Base-by-base conservation (phyloP, 2,329 filamentous ascomycete species). In the Diplocarpon rosae region DNA sequence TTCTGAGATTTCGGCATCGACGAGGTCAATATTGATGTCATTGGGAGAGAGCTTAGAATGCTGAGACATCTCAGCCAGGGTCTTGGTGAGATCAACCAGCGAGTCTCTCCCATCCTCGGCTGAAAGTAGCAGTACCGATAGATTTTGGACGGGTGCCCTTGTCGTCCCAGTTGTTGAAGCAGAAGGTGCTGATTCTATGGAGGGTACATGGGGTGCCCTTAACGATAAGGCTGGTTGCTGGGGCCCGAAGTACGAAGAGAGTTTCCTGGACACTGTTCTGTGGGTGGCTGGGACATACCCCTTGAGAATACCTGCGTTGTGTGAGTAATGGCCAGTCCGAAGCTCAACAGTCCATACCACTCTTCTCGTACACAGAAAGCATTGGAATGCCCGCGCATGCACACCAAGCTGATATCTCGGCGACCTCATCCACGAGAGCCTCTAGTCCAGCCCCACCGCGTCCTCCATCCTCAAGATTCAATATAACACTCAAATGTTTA, bases 61-160 rank as follows among this genome's bases (percentile, higher is more conserved):
- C 64, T 96, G 92, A 6, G 87, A 85, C 92, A 98, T 96, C 60
- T 95, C 86, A 5, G 90, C 78, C 16, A 98, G 72, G 1, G 93
- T 96, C 60, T 89, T 87, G 34, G 92, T 98, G 37, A 98, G 74
- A 63, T 98, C 92, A 33, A 98, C 89, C 51, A 98, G 77, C 3
- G 90, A 95, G 59, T 94, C 87, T 43, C 90, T 79, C 39, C 92
- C 90, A 57, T 98, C 92, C 45, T 90, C 83, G 31, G 80, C 78
- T 12, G 87, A 94, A 40, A 98, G 76, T 32, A 98, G 76, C 46
- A 95, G 76, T 14, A 96, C 70, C 65, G 45, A 81, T 61, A 54
- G 46, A 64, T 58, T 69, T 64, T 52, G 68, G 63, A 54, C 62
- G 53, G 57, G 57, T 55, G 55, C 17, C 48, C 50, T 50, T 62